Percentiles rank a stretch among this genome's conserved stretches.
phyloP scores from a whole-genome alignment of 169 alveolate genomes.

The Condylostoma magnum region DNA sequence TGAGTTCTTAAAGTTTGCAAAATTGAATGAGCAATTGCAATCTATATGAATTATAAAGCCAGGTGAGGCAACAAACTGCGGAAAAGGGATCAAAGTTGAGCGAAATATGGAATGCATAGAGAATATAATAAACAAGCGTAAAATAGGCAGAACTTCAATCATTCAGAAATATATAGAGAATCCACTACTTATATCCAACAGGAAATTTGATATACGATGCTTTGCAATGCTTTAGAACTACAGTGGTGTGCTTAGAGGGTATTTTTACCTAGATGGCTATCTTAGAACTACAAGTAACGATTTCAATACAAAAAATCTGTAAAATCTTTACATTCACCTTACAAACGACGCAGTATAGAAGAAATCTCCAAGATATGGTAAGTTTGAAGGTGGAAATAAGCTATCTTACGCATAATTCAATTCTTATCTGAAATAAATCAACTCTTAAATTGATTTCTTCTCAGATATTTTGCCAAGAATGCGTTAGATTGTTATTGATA shows the following conservation, averaged over 20 bases:
- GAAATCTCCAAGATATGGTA: conserved; percentile 68
- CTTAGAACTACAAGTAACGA: conserved; percentile 67
- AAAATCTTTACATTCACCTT: conserved; percentile 61
- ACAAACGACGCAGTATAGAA: conserved; percentile 78
- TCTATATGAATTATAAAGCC: conserved; percentile 73
- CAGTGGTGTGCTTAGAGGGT: conserved; percentile 43
- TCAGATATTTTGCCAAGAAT: conserved; percentile 58
- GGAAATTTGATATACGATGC: conserved; percentile 82
- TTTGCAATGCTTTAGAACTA: conserved; percentile 42
- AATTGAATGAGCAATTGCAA: conserved; percentile 6
- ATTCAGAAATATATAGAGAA: conserved; percentile 76
- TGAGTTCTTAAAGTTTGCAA: conserved; percentile 33
- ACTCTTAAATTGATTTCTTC: conserved; percentile 61
- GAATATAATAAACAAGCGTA: conserved; percentile 34
- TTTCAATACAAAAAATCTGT: conserved; percentile 52
- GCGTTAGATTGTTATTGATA: conserved; percentile 33
- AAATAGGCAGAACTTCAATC: conserved; percentile 46
- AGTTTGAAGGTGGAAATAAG: conserved; percentile 74
- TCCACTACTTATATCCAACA: conserved; percentile 68
- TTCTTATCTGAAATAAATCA: conserved; percentile 50
- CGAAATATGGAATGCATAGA: conserved; percentile 30
- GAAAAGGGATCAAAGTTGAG: conserved; percentile 59
- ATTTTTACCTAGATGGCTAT: conserved; percentile 68
- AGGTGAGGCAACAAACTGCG: conserved; percentile 73
- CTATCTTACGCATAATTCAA: conserved; percentile 68